phyloP scores from a whole-genome alignment of 805 yeast genomes.

The Nakazawaea peltata region DNA sequence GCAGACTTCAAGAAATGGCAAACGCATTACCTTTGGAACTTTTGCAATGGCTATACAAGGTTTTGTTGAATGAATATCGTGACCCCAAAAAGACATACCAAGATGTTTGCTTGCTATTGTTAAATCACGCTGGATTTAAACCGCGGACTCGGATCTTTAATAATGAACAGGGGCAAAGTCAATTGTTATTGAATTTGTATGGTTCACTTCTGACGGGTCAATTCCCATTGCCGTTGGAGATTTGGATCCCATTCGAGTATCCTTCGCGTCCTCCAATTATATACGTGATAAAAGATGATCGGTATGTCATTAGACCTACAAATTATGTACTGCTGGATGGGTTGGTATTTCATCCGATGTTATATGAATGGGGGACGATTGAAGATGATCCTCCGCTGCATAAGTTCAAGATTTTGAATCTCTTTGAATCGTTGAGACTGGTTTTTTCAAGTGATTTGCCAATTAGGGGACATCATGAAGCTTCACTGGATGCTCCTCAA shows the following conservation, averaged over 20 bases:
- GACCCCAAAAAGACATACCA: constrained; percentile 53
- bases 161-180: constrained; percentile 47
- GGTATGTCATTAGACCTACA: constrained; percentile 45
- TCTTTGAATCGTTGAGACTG: constrained; percentile 15
- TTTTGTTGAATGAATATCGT: constrained; percentile 49
- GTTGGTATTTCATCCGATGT: constrained; percentile 56
- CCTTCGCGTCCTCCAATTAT: constrained; percentile 65
- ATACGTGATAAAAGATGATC: constrained; percentile 46
- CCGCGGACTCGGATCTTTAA: constrained; percentile 66
- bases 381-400: constrained; percentile 16
- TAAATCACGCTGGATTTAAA: constrained; percentile 40
- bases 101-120: constrained; percentile 52
- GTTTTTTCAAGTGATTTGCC: constrained; percentile 12
- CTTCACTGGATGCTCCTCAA: constrained; percentile 1
- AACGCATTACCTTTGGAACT: constrained; percentile 29
- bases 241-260: constrained; percentile 73
- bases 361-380: constrained; percentile 44
- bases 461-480: constrained; percentile 19
- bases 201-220: constrained; percentile 42
- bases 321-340: constrained; percentile 69
- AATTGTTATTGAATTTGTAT: constrained; percentile 52
- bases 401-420: constrained; percentile 19
- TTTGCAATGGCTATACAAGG: constrained; percentile 51
- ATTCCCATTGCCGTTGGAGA: constrained; percentile 47
- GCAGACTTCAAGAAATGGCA: constrained; percentile 1